These are phyloP conservation scores for Echium plantagineum DNA, from an alignment of 257 asterid genomes.

Conservation along the genomic window DNA sequence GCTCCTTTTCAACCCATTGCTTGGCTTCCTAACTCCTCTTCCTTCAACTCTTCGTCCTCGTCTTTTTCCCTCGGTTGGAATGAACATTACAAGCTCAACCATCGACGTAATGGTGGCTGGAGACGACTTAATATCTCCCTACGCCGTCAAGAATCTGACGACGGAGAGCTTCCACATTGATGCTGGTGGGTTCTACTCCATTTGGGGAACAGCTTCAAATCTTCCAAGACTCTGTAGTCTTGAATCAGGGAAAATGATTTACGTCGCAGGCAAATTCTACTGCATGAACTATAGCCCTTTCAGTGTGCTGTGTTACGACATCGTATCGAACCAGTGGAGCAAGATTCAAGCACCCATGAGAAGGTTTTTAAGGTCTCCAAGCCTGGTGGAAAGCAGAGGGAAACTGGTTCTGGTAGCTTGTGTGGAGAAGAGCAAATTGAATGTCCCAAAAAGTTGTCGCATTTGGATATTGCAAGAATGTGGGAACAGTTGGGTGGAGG, in stretches of 20 bases:
- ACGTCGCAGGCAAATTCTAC: constrained; percentile 51
- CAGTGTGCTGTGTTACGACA: constrained; percentile 51
- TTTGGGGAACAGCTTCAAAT: constrained; percentile 83
- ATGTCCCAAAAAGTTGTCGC: constrained; percentile 77
- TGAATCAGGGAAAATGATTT: constrained; percentile 80
- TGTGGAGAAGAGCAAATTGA: constrained; percentile 88
- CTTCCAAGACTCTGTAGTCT: constrained; percentile 84
- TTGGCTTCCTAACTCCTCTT: constrained; percentile 41
- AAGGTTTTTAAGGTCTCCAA: constrained; percentile 71
- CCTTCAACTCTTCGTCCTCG: constrained; percentile 74
- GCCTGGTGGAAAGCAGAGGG: constrained; percentile 52
- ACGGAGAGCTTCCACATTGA: constrained; percentile 85
- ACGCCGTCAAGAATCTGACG: constrained; percentile 77
- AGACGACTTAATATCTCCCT: constrained; percentile 80
- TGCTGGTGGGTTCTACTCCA: constrained; percentile 76
- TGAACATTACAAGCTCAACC: constrained; percentile 47
- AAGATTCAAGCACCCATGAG: constrained; percentile 95
- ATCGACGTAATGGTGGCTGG: constrained; percentile 77
- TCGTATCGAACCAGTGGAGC: constrained; percentile 44
- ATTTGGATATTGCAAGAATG: constrained; percentile 67
- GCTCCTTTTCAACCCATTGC: constrained; percentile 58
- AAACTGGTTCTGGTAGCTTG: constrained; percentile 61
- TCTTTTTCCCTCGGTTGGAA: constrained; percentile 69
- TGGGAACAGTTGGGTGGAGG: constrained; percentile 66
- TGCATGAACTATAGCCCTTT: constrained; percentile 98